These are phyloP conservation scores for Ricinus communis DNA, from an alignment of 345 rosid genomes.

Conservation along the genomic window DNA sequence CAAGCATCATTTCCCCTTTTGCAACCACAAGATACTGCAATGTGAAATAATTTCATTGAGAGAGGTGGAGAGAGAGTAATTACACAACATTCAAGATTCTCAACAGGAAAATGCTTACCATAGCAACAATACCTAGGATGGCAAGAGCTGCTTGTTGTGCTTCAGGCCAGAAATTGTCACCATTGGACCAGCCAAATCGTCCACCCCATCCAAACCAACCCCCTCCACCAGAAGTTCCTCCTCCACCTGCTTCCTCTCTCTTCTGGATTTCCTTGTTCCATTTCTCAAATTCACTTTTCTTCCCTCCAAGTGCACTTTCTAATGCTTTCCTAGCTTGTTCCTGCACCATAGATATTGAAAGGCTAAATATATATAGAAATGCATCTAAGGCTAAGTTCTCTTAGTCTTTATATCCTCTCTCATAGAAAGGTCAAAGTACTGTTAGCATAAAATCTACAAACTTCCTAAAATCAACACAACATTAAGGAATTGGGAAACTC, in stretches of 20 bases:
- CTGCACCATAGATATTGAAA: constrained; percentile 34
- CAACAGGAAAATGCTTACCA: constrained; percentile 47
- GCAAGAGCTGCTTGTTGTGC: constrained; percentile 64
- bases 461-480: background rate
- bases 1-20: constrained; percentile 70
- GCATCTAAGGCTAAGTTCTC: background rate
- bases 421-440: background rate
- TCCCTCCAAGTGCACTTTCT: constrained; percentile 88
- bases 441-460: background rate
- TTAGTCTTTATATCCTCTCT: background rate
- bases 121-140: constrained; percentile 53
- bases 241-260: constrained; percentile 77
- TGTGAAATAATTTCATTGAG: constrained; percentile 16
- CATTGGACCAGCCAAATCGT: constrained; percentile 67
- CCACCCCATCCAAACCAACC: constrained; percentile 93
- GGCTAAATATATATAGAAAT: background rate
- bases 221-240: constrained; percentile 59
- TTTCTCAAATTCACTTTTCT: constrained; percentile 76
- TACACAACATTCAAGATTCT: background rate
- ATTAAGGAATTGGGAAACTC: background rate
- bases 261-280: constrained; percentile 86
- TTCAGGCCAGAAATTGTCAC: constrained; percentile 78
- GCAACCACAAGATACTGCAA: constrained; percentile 70
- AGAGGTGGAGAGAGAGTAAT: background rate
- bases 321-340: constrained; percentile 87